Conservation (phyloP, 2,329 filamentous ascomycete genomes). For the Ustilaginoidea virens region DNA sequence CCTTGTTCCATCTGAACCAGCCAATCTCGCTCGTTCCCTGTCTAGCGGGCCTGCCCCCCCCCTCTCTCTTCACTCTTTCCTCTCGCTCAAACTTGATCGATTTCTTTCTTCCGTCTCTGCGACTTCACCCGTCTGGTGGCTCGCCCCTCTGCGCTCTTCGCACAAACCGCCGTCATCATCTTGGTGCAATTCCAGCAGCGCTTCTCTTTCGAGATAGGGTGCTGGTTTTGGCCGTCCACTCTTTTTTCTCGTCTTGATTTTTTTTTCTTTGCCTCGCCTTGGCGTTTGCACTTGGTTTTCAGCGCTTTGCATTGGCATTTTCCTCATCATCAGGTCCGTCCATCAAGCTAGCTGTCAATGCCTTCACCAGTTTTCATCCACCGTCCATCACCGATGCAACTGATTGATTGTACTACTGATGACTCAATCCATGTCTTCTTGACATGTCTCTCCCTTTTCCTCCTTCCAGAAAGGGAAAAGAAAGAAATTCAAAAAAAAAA, state of each 20-base stretch:
- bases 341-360: too few species aligned
- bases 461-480: too few species aligned
- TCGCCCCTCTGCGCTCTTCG: conserved; percentile 3
- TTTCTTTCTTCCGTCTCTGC: conserved; percentile 3
- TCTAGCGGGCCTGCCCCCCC: conserved; percentile 5
- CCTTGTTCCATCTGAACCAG: neutral
- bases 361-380: too few species aligned
- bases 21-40: conserved; percentile 6
- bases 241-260: conserved; percentile 24
- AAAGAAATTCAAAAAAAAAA: too few species aligned
- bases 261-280: conserved; percentile 12
- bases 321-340: conserved; percentile 2
- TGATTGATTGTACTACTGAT: too few species aligned
- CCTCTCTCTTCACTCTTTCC: conserved; percentile 5
- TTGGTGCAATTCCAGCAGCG: conserved; percentile 44
- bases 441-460: neutral
- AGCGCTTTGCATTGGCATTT: conserved; percentile 6
- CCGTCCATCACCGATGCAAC: too few species aligned
- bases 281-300: conserved; percentile 4
- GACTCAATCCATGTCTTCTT: conserved; percentile 1
- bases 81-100: conserved; percentile 2
- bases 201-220: conserved; percentile 31
- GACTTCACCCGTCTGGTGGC: conserved; percentile 4
- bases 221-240: conserved; percentile 47
- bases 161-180: conserved; percentile 4